Percentiles rank a stretch among this genome's conserved stretches.
Evolutionary conservation across 1,139 yeast genomes (phyloP).

Genomic region (Nakaseomyces glabratus): DNA sequence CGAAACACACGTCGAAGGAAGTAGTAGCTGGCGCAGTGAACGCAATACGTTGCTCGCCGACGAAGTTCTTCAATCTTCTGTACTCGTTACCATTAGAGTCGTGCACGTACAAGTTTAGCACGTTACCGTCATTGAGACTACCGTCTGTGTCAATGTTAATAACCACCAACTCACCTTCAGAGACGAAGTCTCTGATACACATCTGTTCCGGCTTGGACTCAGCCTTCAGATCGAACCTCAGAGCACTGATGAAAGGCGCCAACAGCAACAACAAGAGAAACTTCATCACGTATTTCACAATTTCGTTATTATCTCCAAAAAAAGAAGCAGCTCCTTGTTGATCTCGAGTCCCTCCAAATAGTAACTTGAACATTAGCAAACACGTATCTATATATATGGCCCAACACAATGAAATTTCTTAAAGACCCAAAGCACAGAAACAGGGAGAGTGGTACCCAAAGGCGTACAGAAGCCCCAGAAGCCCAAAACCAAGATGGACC

Average conservation of each 20-base stretch:
- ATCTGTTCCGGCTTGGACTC: slow-evolving; percentile 38
- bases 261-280: no score
- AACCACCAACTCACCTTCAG: slow-evolving; percentile 76
- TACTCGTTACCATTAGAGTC: slow-evolving; percentile 67
- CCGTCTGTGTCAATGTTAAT: slow-evolving; percentile 72
- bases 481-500: no score
- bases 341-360: no score
- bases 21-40: slow-evolving; percentile 79
- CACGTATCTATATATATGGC: no score
- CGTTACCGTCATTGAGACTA: slow-evolving; percentile 74
- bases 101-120: slow-evolving; percentile 49
- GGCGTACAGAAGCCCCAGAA: no score
- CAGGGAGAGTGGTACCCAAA: no score
- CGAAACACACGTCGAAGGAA: slow-evolving; percentile 86
- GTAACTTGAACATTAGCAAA: no score
- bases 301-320: no score
- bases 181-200: slow-evolving; percentile 86
- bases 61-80: slow-evolving; percentile 54
- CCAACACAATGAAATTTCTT: no score
- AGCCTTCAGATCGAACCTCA: slow-evolving; percentile 30
- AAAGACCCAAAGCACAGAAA: no score
- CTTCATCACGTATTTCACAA: no score
- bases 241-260: slow-evolving; percentile 27
- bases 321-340: no score
- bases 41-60: slow-evolving; percentile 60